Evolutionary conservation across 2,329 filamentous ascomycete species (phyloP).

Genomic region (Dendrostoma leiphaemia): DNA sequence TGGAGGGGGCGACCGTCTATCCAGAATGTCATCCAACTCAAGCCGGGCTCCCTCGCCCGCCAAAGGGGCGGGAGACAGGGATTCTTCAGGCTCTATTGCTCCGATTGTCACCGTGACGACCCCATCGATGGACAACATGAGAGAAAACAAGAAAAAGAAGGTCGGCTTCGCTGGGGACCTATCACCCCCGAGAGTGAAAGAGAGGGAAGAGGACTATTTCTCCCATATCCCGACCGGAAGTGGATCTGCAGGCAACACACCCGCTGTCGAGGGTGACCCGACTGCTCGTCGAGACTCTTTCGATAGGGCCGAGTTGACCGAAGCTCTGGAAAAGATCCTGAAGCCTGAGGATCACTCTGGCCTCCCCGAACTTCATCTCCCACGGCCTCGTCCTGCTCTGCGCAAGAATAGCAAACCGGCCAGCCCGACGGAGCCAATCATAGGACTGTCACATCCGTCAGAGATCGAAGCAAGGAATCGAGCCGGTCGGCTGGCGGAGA

Average conservation of each 20-base stretch:
- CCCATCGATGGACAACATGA: constrained; percentile 18
- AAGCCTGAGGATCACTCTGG: constrained; percentile 22
- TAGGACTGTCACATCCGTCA: constrained; percentile 23
- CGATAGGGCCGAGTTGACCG: constrained; percentile 25
- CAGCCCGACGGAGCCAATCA: constrained; percentile 18
- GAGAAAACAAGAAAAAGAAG: constrained; percentile 26
- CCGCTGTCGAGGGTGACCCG: constrained; percentile 2
- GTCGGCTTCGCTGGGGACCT: constrained; percentile 26
- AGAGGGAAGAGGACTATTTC: constrained; percentile 18
- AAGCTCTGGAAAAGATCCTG: constrained; percentile 24
- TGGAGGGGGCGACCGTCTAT: background rate
- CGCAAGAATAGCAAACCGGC: constrained; percentile 22
- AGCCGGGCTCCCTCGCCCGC: background rate
- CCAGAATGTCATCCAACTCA: background rate
- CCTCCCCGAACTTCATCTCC: constrained; percentile 8
- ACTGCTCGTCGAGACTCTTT: constrained; percentile 23
- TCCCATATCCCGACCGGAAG: constrained; percentile 9
- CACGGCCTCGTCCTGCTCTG: constrained; percentile 25
- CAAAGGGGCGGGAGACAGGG: background rate
- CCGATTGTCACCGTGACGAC: constrained; percentile 14
- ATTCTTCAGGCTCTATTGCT: background rate
- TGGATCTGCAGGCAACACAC: constrained; percentile 17
- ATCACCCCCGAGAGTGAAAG: constrained; percentile 1
- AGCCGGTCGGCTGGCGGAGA: constrained; percentile 33
- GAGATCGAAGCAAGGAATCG: constrained; percentile 33